A percentile compares a stretch with the other conserved stretches of the same genome.
These are phyloP conservation scores for Fusarium globosum DNA, from an alignment of 2,329 filamentous ascomycete genomes.

Conservation along the genomic window DNA sequence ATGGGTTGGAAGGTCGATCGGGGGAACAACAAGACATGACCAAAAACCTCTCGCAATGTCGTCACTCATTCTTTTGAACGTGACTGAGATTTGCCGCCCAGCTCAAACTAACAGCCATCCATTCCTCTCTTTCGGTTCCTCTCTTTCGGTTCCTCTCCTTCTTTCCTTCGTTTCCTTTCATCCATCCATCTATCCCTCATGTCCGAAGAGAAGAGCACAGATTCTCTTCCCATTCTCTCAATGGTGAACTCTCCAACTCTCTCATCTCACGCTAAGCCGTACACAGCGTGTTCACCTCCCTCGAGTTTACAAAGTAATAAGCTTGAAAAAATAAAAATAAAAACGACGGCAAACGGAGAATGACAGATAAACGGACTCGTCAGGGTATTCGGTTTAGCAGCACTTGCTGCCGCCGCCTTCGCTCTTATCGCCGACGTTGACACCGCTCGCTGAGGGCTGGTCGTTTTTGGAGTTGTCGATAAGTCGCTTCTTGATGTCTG, in stretches of 20 bases:
- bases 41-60: slow-evolving; percentile 39
- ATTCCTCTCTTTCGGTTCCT: slow-evolving; percentile 29
- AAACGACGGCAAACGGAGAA: slow-evolving; percentile 38
- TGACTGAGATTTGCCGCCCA: slow-evolving; percentile 37
- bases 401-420: slow-evolving; percentile 75
- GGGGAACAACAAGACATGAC: slow-evolving; percentile 43
- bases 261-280: slow-evolving; percentile 23
- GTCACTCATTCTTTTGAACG: slow-evolving; percentile 34
- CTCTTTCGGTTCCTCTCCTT: slow-evolving; percentile 14
- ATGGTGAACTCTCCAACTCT: slow-evolving; percentile 34
- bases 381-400: slow-evolving; percentile 66
- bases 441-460: slow-evolving; percentile 66
- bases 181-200: slow-evolving; percentile 14
- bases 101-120: slow-evolving; percentile 29
- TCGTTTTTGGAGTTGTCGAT: slow-evolving; percentile 91
- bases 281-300: slow-evolving; percentile 21
- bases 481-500: slow-evolving; percentile 98
- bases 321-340: slow-evolving; percentile 41
- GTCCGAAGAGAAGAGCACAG: neutral
- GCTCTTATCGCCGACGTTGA: slow-evolving; percentile 75
- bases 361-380: slow-evolving; percentile 33
- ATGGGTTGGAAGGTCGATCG: slow-evolving; percentile 43
- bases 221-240: slow-evolving; percentile 23
- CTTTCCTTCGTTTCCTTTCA: slow-evolving; percentile 23
- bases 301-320: slow-evolving; percentile 42